Evolutionary conservation across 2,329 filamentous ascomycete species (phyloP), one percentile per base, ranked within the genome.

Genomic region (Ascochyta lentis): DNA sequence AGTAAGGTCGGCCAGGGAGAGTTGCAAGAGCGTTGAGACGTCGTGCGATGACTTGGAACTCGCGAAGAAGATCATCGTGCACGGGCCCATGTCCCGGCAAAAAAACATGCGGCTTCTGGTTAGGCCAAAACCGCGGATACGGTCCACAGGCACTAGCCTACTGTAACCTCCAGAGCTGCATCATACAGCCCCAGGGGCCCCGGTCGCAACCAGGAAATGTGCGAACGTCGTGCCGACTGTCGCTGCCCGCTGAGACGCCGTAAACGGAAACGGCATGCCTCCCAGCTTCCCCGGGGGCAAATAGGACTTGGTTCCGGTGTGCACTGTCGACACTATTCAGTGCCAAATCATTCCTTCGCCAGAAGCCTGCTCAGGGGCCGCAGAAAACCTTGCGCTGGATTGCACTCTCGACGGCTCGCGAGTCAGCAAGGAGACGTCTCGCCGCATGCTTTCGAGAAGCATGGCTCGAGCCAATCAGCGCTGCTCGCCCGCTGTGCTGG

Each of bases 41-140:
- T 62, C 57, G 60, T 60, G 65, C 63, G 63, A 71, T 69, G 69
- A 69, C 70, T 68, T 68, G 63, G 59, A 60, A 59, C 63, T 71
- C 60, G 63, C 69, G 59, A 69, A 69, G 67, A 60, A 56, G 71
- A 75, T 73, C 70, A 71, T 56, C 66, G 59, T 56, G 61, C 65
- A 67, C 68, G 65, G 59, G 67, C 67, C 67, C 66, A 57, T 26
- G 42, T 39, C 53, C 47, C 47, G 53, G 53, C 53, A 56, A 63
- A 64, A 63, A 62, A 63, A 59, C 55, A 65, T 63, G 64, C 65
- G 59, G 66, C 61, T 47, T 64, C 47, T 52, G 50, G 55, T 55
- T 66, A 66, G 63, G 49, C 43, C 61, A 59, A 63, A 65, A 59
- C 65, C 68, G 66, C 60, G 65, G 65, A 64, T 55, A 54, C 64